Base-by-base conservation (phyloP, 129 eudicot species). In the Arctium minus region DNA sequence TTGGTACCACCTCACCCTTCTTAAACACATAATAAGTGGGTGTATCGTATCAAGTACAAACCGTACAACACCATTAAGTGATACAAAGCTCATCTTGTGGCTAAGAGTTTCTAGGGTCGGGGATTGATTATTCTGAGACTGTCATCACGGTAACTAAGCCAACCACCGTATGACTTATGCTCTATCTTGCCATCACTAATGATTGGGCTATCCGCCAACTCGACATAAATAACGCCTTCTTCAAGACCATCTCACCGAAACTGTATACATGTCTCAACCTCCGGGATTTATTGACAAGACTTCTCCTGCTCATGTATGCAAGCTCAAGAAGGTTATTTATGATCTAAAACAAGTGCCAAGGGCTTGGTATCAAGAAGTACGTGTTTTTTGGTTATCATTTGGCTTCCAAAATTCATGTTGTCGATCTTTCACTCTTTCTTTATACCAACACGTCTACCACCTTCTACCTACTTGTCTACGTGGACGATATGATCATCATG, bases 261-360 rank as follows among this genome's bases (percentile, higher is more conserved):
- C 2, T 3, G 68, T 75, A 13, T 75, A n/a, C 39, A 30, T 75
- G 79, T 75, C 67, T 33, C 39, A 75, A 75, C 68, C 79, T n/a
- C 69, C 27, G 6, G 69, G 79, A 1, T 46, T 75, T 60, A 6
- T 38, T 17, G 69, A 75, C 39, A 27, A 39, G 29, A 17, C 1
- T 27, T 11, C 8, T 44, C 79, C 11, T 11, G 12, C 38, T 29
- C 68, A 42, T 48, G 68, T 75, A 0, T 75, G 69, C 53, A 39
- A 75, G 27, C 68, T 75, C 12, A 27, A 29, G 1, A 46, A 75
- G 27, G 22, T 40, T 8, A 75, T 75, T 5, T 27, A 75, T 30
- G 67, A 40, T 27, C 68, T 75, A 5, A 75, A 75, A 75, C 78
- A 74, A 30, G 78, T 17, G 2, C 78, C 78, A 10, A 1, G 65